Percentiles rank a stretch among this genome's conserved stretches.
Conservation (phyloP, 495 filamentous ascomycete species). For the Delitschia confertaspora region DNA sequence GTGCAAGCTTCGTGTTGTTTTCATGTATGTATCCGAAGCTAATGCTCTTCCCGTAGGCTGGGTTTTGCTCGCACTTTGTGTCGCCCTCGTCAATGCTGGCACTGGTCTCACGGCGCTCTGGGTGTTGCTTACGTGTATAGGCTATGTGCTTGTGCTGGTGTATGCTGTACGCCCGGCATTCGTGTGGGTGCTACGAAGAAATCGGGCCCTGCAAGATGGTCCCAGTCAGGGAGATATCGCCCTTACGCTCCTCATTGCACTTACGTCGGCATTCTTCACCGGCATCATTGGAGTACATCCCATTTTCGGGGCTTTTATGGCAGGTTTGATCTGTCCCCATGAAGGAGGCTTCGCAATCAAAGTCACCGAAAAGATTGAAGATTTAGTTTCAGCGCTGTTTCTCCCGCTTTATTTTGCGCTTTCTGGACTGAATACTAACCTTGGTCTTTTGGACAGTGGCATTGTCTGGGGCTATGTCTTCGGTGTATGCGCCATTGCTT, state of each 20-base stretch:
- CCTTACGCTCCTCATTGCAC: constrained; percentile 67
- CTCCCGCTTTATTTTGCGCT: constrained; percentile 92
- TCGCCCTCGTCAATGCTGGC: constrained; percentile 84
- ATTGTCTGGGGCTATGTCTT: constrained; percentile 90
- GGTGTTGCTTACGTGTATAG: constrained; percentile 68
- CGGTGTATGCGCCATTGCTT: constrained; percentile 74
- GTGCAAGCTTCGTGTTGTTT: background rate
- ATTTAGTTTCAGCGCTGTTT: constrained; percentile 80
- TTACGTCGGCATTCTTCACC: constrained; percentile 89
- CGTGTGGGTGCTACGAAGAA: constrained; percentile 60
- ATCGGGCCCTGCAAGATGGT: constrained; percentile 77
- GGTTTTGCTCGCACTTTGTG: constrained; percentile 89
- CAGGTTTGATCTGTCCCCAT: constrained; percentile 88
- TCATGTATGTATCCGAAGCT: constrained; percentile 9
- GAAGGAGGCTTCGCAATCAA: constrained; percentile 92
- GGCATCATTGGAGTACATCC: constrained; percentile 86
- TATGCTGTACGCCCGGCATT: constrained; percentile 71
- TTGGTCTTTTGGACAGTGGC: constrained; percentile 74
- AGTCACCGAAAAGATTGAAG: constrained; percentile 92
- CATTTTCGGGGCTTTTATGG: constrained; percentile 82
- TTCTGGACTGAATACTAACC: constrained; percentile 80
- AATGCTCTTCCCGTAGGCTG: constrained; percentile 40
- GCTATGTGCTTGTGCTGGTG: constrained; percentile 68
- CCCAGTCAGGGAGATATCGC: constrained; percentile 81
- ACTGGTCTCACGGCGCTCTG: constrained; percentile 79